Conservation (phyloP, 2,329 filamentous ascomycete species). For the Westerdykella sp. region DNA sequence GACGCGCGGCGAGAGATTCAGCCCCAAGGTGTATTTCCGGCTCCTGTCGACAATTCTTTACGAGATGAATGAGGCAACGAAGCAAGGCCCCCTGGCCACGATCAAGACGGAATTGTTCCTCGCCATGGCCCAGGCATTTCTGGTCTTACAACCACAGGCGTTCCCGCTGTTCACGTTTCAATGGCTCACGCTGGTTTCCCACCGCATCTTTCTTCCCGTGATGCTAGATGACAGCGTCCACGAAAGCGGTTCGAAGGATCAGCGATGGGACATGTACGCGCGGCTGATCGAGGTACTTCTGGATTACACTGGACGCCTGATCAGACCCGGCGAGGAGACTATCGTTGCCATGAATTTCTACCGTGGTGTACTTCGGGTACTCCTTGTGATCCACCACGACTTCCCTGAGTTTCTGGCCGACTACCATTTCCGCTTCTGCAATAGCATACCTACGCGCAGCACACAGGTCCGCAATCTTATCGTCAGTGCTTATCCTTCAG, state of each 20-base stretch:
- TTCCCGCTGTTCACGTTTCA: slow-evolving; percentile 78
- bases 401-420: slow-evolving; percentile 89
- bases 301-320: slow-evolving; percentile 67
- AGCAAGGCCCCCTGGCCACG: slow-evolving; percentile 32
- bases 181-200: slow-evolving; percentile 77
- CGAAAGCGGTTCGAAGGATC: slow-evolving; percentile 36
- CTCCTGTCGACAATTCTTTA: slow-evolving; percentile 79
- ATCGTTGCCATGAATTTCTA: slow-evolving; percentile 75
- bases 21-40: slow-evolving; percentile 84
- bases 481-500: slow-evolving; percentile 69
- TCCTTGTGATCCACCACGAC: slow-evolving; percentile 85
- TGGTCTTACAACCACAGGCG: slow-evolving; percentile 67
- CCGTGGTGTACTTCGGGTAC: slow-evolving; percentile 71
- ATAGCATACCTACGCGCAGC: slow-evolving; percentile 74
- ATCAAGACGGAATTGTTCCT: slow-evolving; percentile 66
- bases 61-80: slow-evolving; percentile 60
- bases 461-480: slow-evolving; percentile 85
- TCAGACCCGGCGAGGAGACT: slow-evolving; percentile 66
- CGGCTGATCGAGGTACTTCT: slow-evolving; percentile 68
- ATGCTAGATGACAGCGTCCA: slow-evolving; percentile 62
- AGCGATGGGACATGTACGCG: slow-evolving; percentile 71
- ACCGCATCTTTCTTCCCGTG: slow-evolving; percentile 75
- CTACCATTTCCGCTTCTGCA: slow-evolving; percentile 76
- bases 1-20: slow-evolving; percentile 73
- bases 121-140: slow-evolving; percentile 63